These are phyloP conservation scores for Monilinia vaccinii-corymbosi DNA, from an alignment of 2,329 filamentous ascomycete genomes.

Conservation along the genomic window DNA sequence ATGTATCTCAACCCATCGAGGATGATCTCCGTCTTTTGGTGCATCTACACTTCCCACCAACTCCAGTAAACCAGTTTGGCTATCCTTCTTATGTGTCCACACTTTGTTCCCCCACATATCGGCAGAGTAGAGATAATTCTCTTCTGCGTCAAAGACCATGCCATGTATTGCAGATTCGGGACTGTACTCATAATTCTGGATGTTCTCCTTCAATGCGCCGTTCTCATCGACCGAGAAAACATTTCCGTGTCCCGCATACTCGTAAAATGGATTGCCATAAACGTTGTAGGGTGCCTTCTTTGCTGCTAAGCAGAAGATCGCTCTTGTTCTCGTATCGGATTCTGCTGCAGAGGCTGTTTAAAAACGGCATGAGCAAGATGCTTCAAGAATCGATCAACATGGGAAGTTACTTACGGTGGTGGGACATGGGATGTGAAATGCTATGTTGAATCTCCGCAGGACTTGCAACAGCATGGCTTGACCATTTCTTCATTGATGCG, in stretches of 20 bases:
- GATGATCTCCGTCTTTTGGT: conserved; percentile 64
- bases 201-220: conserved; percentile 52
- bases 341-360: conserved; percentile 51
- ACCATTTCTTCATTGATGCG: conserved; percentile 90
- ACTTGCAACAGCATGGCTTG: conserved; percentile 66
- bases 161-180: conserved; percentile 66
- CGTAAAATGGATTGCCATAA: conserved; percentile 87
- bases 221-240: conserved; percentile 54
- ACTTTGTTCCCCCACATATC: conserved; percentile 71
- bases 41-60: conserved; percentile 67
- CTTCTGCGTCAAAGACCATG: conserved; percentile 69
- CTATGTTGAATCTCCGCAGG: conserved; percentile 65
- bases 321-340: conserved; percentile 69
- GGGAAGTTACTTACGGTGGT: conserved; percentile 42
- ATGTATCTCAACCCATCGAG: conserved; percentile 81
- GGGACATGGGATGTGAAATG: conserved; percentile 1
- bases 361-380: conserved; percentile 10
- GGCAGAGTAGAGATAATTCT: conserved; percentile 70
- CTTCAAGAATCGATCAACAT: neutral
- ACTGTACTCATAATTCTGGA: conserved; percentile 67
- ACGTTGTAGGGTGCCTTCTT: conserved; percentile 69
- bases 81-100: conserved; percentile 72
- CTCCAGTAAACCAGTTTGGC: conserved; percentile 49
- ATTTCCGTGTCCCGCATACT: conserved; percentile 72
- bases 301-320: conserved; percentile 80